Evolutionary conservation across 495 filamentous ascomycete species (phyloP).

Genomic region (Glonium stellatum): DNA sequence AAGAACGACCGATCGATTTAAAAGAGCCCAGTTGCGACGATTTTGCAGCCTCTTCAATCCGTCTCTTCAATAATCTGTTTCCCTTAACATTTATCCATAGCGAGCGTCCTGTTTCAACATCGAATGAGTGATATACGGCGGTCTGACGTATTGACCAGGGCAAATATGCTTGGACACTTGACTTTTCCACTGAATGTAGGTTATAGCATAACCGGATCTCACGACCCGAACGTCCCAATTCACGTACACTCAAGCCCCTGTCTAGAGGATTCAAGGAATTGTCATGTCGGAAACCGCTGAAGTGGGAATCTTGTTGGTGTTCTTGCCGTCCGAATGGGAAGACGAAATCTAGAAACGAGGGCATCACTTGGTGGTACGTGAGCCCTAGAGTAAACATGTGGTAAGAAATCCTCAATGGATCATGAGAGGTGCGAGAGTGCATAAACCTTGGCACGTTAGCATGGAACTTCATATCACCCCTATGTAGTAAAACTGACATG

Average conservation of each 20-base stretch:
- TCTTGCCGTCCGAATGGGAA: constrained; percentile 41
- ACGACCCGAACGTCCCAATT: constrained; percentile 38
- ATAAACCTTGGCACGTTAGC: constrained; percentile 9
- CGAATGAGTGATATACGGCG: constrained; percentile 42
- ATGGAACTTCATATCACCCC: background rate
- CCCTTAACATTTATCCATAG: constrained; percentile 43
- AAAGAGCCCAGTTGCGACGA: constrained; percentile 7
- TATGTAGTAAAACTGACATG: constrained; percentile 13
- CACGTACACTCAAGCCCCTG: constrained; percentile 27
- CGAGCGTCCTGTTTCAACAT: constrained; percentile 35
- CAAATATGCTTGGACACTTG: constrained; percentile 22
- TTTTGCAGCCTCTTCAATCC: constrained; percentile 34
- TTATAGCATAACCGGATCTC: constrained; percentile 42
- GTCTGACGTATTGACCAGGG: constrained; percentile 43
- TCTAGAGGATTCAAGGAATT: constrained; percentile 13
- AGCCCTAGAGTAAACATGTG: constrained; percentile 37
- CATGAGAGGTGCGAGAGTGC: constrained; percentile 11
- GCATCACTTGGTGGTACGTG: constrained; percentile 42
- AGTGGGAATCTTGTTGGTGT: constrained; percentile 35
- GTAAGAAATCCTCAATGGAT: constrained; percentile 8
- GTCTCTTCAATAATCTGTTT: constrained; percentile 32
- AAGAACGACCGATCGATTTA: constrained; percentile 20
- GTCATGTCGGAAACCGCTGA: constrained; percentile 30
- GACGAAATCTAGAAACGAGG: constrained; percentile 40
- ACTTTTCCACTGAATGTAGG: constrained; percentile 40